Evolutionary conservation across 1,284 basidiomycete genomes (phyloP), one percentile per base, ranked within the genome.

Genomic region (Tremellales sp.): DNA sequence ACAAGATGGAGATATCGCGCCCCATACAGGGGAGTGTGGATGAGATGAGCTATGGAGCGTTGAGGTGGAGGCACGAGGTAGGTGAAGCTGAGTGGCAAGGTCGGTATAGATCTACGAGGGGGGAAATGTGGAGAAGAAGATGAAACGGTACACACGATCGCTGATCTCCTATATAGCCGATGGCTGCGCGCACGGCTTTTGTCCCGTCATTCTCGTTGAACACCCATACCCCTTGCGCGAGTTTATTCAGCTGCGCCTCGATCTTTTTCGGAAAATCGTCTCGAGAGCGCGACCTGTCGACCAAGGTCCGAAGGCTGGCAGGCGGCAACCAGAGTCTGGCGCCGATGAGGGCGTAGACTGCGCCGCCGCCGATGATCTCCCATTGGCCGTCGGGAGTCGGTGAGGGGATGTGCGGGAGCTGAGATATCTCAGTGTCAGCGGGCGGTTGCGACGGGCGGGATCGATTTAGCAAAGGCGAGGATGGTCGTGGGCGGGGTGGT

Each of bases 301-400:
- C 56, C 6, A 68, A 34, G 4, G 58, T 58, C 18, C 56, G 43
- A 16, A 66, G 48, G 38, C 53, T 25, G 5, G 28, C 2, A 2
- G 63, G 41, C 2, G 55, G 42, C 4, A 68, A 38, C 58, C 62
- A 71, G 13, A 69, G 46, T 13, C 66, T 48, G 0, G 64, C 65
- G 2, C 68, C 68, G 13, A 67, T 46, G 3, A 69, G 51, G 2
- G 61, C 57, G 51, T 63, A 69, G 19, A 69, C 49, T 1, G 51
- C 66, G 9, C 65, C 66, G n/a, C 68, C 68, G 28, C 66, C 68
- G 2, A 71, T 40, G 41, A 56, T 54, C 40, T 53, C 52, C 35
- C 40, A 53, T 5, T 50, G 31, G 29, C 29, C 16, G 10, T 31
- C 29, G 16, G 29, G 29, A 31, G 29, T 31, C 29, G 16, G 29